Evolutionary conservation across 2,329 filamentous ascomycete species (phyloP), one percentile per base, ranked within the genome.

Genomic region (Colletotrichum sp.): DNA sequence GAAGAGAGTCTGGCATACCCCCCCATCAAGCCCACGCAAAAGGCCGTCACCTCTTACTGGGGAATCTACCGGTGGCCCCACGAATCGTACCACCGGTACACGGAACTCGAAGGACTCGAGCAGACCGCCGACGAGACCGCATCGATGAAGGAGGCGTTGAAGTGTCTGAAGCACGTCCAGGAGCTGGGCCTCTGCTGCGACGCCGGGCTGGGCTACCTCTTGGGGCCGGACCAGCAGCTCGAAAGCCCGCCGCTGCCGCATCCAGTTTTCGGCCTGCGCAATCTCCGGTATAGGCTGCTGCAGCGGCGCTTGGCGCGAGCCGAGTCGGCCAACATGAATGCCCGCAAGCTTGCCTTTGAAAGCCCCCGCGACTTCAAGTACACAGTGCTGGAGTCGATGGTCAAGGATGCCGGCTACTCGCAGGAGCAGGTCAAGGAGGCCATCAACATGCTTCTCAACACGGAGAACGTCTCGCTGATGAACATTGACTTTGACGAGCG

Each of bases 111-210:
- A 76, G 88, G 88, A 10, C 86, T 94, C 4, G 93, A 94, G 80
- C 85, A 89, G 68, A 89, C 91, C 12, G 92, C 93, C 6, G 93
- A 95, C 78, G 91, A 93, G 79, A 91, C 89, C 0, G 86, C 87
- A 12, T 88, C 88, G 34, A 92, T 94, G 90, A 91, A 88, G 76
- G 85, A 88, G 39, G 92, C 93, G 5, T 88, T 95, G 72, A 86
- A 86, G 13, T 89, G 88, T 68, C 86, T 94, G 3, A 84, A 81
- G 3, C 86, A 88, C 10, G 89, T 93, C 4, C 87, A 86, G 44
- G 92, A 94, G 76, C 87, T 95, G n/a, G 93, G 91, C 0, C 83
- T 95, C 5, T 94, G 91, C 21, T 88, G 94, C 55, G 92, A 94
- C 80, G 92, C 89, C 72, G 93, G 93, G 12, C 86, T 95, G 49